Evolutionary conservation across 495 filamentous ascomycete species (phyloP).

Genomic region (Rusavskia elegans): DNA sequence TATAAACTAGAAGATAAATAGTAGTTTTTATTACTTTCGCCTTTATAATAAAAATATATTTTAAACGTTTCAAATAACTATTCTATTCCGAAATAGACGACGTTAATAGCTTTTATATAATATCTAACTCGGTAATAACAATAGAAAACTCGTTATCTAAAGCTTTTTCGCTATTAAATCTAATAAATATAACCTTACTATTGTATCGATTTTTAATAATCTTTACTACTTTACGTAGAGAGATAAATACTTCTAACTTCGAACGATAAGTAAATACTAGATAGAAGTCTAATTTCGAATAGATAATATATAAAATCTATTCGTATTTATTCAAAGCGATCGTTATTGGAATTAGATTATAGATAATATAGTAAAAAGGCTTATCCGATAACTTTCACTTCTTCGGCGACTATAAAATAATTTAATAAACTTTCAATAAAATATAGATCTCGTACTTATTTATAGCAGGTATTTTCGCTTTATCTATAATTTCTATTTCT

Average conservation of each 20-base stretch:
- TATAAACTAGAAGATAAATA: not conserved
- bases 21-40: not conserved
- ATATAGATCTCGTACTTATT: not conserved
- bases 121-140: not conserved
- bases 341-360: not conserved
- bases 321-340: not conserved
- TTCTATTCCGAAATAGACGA: not conserved
- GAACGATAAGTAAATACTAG: not conserved
- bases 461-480: not conserved
- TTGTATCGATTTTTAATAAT: not conserved
- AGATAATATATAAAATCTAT: not conserved
- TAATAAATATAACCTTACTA: not conserved
- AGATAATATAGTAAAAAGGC: not conserved
- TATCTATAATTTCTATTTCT: not conserved
- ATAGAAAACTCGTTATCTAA: not conserved
- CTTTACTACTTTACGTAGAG: not conserved
- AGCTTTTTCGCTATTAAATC: not conserved
- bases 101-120: not conserved
- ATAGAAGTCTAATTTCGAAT: not conserved
- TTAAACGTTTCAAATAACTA: not conserved
- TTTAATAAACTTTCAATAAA: not conserved
- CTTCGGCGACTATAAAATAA: not conserved
- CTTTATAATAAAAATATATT: not conserved
- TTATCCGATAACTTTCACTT: not conserved
- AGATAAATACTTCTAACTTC: not conserved